Evolutionary conservation across 192 early-diverging fungal genomes (phyloP).

Genomic region (Coemansia sp.): DNA sequence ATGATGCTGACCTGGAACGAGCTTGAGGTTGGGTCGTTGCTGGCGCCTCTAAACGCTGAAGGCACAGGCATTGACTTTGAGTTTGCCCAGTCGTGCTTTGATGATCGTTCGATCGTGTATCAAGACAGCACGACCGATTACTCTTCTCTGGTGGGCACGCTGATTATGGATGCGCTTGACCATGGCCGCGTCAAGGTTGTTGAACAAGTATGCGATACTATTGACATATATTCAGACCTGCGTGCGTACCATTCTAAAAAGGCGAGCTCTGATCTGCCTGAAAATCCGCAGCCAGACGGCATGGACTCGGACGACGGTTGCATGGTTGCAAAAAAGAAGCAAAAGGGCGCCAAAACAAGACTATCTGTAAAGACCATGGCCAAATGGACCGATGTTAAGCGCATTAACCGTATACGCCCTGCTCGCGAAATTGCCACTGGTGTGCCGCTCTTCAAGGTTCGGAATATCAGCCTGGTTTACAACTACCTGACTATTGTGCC

Average conservation of each 20-base stretch:
- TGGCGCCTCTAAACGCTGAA: slow-evolving; percentile 55
- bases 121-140: neutral
- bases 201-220: slow-evolving; percentile 18
- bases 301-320: neutral
- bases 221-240: slow-evolving; percentile 39
- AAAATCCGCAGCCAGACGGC: neutral
- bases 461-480: neutral
- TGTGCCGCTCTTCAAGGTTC: slow-evolving; percentile 42
- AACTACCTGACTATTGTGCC: slow-evolving; percentile 28
- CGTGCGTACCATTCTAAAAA: slow-evolving; percentile 17
- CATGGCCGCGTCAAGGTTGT: slow-evolving; percentile 36
- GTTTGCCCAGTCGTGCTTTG: slow-evolving; percentile 20
- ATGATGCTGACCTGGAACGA: slow-evolving; percentile 54
- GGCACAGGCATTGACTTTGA: slow-evolving; percentile 29
- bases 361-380: slow-evolving; percentile 13
- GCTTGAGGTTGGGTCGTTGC: slow-evolving; percentile 55
- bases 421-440: slow-evolving; percentile 2
- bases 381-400: slow-evolving; percentile 35
- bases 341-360: slow-evolving; percentile 3
- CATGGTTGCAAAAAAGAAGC: neutral
- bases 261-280: neutral
- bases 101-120: slow-evolving; percentile 18
- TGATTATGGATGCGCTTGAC: slow-evolving; percentile 48
- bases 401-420: slow-evolving; percentile 15
- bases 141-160: slow-evolving; percentile 1